Conservation (phyloP, 352 stramenopile genomes). For the Globisporangium iwayamae region DNA sequence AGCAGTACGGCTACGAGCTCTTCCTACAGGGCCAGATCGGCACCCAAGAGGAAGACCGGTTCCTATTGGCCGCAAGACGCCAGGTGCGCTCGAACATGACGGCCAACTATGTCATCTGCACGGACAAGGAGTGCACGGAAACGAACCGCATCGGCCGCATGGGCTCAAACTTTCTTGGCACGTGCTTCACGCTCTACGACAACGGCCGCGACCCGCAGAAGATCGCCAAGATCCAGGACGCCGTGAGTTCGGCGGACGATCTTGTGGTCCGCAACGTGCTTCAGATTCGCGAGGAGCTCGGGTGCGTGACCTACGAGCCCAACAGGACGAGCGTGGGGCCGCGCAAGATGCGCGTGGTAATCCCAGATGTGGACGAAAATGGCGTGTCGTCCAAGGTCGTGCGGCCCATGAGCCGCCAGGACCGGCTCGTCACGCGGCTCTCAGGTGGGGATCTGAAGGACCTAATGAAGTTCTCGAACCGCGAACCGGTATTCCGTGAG, state of each 20-base stretch:
- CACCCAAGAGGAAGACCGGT: slow-evolving; percentile 79
- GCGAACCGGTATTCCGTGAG: slow-evolving; percentile 82
- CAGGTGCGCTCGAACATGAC: slow-evolving; percentile 89
- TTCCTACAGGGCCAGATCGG: slow-evolving; percentile 83
- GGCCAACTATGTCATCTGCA: slow-evolving; percentile 84
- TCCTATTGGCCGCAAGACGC: slow-evolving; percentile 66
- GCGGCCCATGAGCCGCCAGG: slow-evolving; percentile 78
- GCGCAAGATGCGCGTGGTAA: slow-evolving; percentile 83
- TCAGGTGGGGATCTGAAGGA: slow-evolving; percentile 70
- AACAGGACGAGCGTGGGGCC: slow-evolving; percentile 84
- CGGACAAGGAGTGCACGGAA: slow-evolving; percentile 76
- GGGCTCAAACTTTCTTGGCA: slow-evolving; percentile 86
- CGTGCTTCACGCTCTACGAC: slow-evolving; percentile 85
- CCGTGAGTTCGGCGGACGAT: slow-evolving; percentile 62
- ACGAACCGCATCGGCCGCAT: slow-evolving; percentile 78
- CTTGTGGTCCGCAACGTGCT: slow-evolving; percentile 73
- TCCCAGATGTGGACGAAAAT: slow-evolving; percentile 80
- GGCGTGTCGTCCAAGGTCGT: slow-evolving; percentile 79
- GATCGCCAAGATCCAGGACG: slow-evolving; percentile 84
- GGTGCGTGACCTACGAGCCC: slow-evolving; percentile 83
- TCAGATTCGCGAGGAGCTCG: slow-evolving; percentile 83
- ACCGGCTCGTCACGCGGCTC: slow-evolving; percentile 76
- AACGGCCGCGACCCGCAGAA: slow-evolving; percentile 88
- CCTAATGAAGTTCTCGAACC: slow-evolving; percentile 86
- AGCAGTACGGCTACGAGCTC: slow-evolving; percentile 84